These are phyloP conservation scores for Parietaria judaica DNA, from an alignment of 306 rosid genomes.

Conservation along the genomic window DNA sequence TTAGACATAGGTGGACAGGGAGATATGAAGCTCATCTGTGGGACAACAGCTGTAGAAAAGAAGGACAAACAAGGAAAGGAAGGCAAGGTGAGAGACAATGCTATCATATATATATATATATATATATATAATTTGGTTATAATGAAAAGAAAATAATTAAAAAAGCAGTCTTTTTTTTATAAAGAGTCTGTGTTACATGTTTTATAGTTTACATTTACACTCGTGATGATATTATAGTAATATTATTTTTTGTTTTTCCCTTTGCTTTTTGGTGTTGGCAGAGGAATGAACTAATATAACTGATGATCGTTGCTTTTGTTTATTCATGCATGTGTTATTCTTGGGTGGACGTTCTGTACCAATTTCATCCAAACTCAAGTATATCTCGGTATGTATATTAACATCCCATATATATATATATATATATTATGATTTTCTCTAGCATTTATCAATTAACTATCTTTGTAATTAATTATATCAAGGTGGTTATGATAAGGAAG, in stretches of 20 bases:
- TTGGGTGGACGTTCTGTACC: conserved; percentile 12
- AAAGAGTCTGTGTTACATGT: too few species aligned
- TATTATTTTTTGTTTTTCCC: not conserved
- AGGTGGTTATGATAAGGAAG: conserved; percentile 99
- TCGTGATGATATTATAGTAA: not conserved
- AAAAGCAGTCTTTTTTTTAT: too few species aligned
- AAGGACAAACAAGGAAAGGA: conserved; percentile 99
- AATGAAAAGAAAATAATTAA: too few species aligned
- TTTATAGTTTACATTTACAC: not conserved
- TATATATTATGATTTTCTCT: conserved; percentile 16
- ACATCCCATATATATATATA: conserved; percentile 2
- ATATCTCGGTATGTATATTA: conserved; percentile 79
- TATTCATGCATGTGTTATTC: conserved; percentile 2
- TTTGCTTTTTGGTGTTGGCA: conserved; percentile 1
- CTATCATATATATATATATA: not conserved
- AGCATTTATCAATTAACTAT: conserved; percentile 20
- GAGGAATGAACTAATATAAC: conserved; percentile 17
- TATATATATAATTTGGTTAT: too few species aligned
- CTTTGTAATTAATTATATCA: conserved; percentile 17
- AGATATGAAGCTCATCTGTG: conserved; percentile 98
- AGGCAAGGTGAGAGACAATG: conserved; percentile 64
- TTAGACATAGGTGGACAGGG: conserved; percentile 99
- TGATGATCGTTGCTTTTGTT: conserved; percentile 10
- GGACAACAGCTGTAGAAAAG: conserved; percentile 99
- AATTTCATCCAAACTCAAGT: conserved; percentile 38